Percentiles rank a stretch among this genome's conserved stretches.
These are phyloP conservation scores for Carex arenaria DNA, from an alignment of 202 grass and related monocot species.

Conservation along the genomic window DNA sequence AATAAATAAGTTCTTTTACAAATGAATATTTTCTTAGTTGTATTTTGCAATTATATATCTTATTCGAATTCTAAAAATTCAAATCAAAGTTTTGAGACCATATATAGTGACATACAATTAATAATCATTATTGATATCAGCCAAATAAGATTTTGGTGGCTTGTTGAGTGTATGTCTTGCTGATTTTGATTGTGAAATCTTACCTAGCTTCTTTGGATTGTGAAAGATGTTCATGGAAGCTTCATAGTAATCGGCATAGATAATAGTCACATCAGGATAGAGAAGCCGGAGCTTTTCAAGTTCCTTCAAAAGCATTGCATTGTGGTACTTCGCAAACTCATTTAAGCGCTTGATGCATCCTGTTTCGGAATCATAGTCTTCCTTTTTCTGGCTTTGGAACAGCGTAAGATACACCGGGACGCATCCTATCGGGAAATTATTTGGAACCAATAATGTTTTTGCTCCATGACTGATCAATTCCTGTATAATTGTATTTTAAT, in stretches of 20 bases:
- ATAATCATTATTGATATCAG: no score
- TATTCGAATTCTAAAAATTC: no score
- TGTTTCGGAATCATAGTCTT: slow-evolving; percentile 56
- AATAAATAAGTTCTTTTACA: background rate
- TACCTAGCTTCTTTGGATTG: slow-evolving; percentile 53
- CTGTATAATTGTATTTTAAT: slow-evolving; percentile 23
- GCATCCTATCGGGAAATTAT: slow-evolving; percentile 70
- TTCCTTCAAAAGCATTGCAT: slow-evolving; percentile 44
- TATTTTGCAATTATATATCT: background rate
- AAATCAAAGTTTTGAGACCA: background rate
- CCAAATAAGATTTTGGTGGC: background rate
- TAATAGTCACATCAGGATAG: slow-evolving; percentile 40
- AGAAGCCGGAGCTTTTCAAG: slow-evolving; percentile 37
- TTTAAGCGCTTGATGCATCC: slow-evolving; percentile 69
- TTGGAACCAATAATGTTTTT: slow-evolving; percentile 58
- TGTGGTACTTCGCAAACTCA: slow-evolving; percentile 64
- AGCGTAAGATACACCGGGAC: slow-evolving; percentile 44
- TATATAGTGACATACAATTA: background rate
- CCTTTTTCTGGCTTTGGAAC: slow-evolving; percentile 43
- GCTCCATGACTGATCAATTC: slow-evolving; percentile 64
- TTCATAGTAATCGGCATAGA: slow-evolving; percentile 70
- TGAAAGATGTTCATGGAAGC: slow-evolving; percentile 56
- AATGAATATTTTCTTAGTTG: background rate
- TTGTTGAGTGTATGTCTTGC: no score
- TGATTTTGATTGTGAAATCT: slow-evolving; percentile 5